These are phyloP conservation scores for Aspergillus ostianus DNA, from an alignment of 495 filamentous ascomycete genomes.

Conservation along the genomic window DNA sequence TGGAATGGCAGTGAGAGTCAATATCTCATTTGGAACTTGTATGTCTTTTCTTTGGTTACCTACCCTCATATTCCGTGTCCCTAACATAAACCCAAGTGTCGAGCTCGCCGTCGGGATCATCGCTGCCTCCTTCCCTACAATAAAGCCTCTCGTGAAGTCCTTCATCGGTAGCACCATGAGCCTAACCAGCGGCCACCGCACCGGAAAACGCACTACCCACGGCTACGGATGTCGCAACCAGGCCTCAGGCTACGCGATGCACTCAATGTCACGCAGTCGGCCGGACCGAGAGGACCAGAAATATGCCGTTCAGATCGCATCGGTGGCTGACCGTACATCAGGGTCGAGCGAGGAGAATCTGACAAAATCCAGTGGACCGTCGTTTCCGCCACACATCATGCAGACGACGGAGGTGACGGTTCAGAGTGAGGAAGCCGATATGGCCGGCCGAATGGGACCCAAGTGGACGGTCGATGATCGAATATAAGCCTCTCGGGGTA, in stretches of 20 bases:
- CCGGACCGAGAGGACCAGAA: conserved; percentile 2
- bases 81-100: conserved; percentile 3
- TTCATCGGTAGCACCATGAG: conserved; percentile 10
- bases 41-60: background rate
- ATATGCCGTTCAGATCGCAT: conserved; percentile 4
- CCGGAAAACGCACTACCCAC: background rate
- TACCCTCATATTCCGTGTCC: background rate
- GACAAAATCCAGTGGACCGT: background rate
- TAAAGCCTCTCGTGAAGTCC: conserved; percentile 15
- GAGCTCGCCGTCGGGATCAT: conserved; percentile 15
- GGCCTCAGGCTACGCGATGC: background rate
- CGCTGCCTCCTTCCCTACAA: conserved; percentile 13
- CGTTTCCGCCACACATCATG: conserved; percentile 1
- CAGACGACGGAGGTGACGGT: conserved; percentile 11
- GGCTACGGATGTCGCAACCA: conserved; percentile 6
- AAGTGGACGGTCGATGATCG: conserved; percentile 1
- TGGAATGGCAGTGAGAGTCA: background rate
- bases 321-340: background rate
- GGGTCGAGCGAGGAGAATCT: conserved; percentile 7
- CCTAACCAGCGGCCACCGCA: conserved; percentile 10
- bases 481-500: background rate
- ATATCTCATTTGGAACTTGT: conserved; percentile 11
- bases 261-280: conserved; percentile 1
- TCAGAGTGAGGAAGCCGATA: conserved; percentile 8
- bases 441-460: background rate